A percentile compares a stretch with the other conserved stretches of the same genome.
Conservation (phyloP, 2,329 filamentous ascomycete genomes). For the Ophiocordyceps unilateralis region DNA sequence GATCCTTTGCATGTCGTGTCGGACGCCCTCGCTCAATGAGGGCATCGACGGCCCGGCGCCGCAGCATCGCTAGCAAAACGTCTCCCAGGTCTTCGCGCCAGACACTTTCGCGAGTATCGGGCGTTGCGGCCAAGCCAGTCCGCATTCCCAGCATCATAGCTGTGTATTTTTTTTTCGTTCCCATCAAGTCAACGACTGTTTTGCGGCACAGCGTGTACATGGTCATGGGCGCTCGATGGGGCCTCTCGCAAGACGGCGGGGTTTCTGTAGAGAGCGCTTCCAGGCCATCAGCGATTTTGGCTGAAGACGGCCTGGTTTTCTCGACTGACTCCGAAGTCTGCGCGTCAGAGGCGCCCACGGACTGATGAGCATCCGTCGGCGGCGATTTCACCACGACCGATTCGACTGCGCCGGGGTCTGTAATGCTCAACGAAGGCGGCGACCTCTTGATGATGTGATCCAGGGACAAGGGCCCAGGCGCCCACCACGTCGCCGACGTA, state of each 20-base stretch:
- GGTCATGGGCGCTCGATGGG: slow-evolving; percentile 8
- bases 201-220: slow-evolving; percentile 14
- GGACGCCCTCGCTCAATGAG: slow-evolving; percentile 15
- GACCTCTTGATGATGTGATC: slow-evolving; percentile 6
- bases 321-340: too few relatives aligned
- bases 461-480: slow-evolving; percentile 27
- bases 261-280: too few relatives aligned
- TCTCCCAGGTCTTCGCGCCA: slow-evolving; percentile 37
- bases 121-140: slow-evolving; percentile 10
- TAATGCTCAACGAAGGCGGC: background rate
- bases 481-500: slow-evolving; percentile 34
- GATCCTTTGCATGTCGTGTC: slow-evolving; percentile 13
- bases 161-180: slow-evolving; percentile 5
- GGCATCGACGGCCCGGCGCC: slow-evolving; percentile 25
- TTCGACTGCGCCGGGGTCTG: too few relatives aligned
- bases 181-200: slow-evolving; percentile 11
- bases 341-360: too few relatives aligned
- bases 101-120: slow-evolving; percentile 4
- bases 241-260: background rate
- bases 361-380: too few relatives aligned
- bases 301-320: background rate
- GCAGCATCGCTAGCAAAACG: slow-evolving; percentile 32
- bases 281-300: too few relatives aligned
- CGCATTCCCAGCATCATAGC: slow-evolving; percentile 7
- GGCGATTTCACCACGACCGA: background rate